Evolutionary conservation across 2,329 filamentous ascomycete genomes (phyloP), one percentile per base, ranked within the genome.

Genomic region (Penicillium polonicum): DNA sequence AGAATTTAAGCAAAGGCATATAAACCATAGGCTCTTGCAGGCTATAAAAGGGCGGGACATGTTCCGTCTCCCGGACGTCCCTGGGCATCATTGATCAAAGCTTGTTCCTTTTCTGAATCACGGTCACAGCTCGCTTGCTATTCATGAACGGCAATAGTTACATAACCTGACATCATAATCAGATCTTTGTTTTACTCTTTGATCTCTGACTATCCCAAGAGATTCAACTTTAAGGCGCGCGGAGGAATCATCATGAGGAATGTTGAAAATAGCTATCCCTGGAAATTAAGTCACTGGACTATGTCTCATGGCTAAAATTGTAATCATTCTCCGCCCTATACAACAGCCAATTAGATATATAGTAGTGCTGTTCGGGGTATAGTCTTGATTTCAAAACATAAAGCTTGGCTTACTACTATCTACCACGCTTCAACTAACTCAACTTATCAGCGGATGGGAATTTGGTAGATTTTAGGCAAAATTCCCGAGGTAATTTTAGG

Each of bases 221-320:
- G 6, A 13, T n/a, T 50, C 29, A 31, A 13, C 8, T 36, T 21
- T 8, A 10, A 36, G 23, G 53, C 12, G 31, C 41, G 15, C 25
- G 27, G 41, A 33, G 43, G 12, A 21, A 42, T 36, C 17, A 21
- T n/a, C 21, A 33, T 19, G 21, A 52, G 44, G 55, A 57, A 57
- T 57, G 55, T 29, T 52, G 49, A 15, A 41, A 31, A 45, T 35
- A 23, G 33, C n/a, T 42, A 53, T 33, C 55, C 49, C 55, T 57
- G 15, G 27, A 48, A 33, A 35, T 43, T 17, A 31, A 21, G 55
- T 48, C 55, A 53, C 23, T 53, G 27, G 42, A 31, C 36, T 23
- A 15, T 12, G 27, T 57, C 49, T 35, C 35, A 31, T 53, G 49
- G 49, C 27, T 29, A 23, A 25, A 35, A n/a, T 7, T 25, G 13